A percentile compares a stretch with the other conserved stretches of the same genome.
Conservation (phyloP, 164 flowering plant genomes). For the Cinnamomum micranthum region DNA sequence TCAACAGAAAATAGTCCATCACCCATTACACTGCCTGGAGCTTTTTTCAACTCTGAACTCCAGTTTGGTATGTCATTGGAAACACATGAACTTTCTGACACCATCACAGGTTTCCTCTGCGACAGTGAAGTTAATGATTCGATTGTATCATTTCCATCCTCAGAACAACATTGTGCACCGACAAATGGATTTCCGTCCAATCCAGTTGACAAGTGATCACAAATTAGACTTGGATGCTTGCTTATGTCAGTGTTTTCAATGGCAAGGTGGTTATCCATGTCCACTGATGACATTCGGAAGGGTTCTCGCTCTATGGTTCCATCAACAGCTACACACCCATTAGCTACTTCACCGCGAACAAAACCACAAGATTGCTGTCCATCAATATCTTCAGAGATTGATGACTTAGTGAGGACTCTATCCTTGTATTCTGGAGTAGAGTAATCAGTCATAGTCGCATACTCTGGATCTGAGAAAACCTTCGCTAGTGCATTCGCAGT, state of each 20-base stretch:
- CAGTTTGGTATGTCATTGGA: constrained; percentile 10
- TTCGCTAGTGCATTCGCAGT: constrained; percentile 10
- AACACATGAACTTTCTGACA: constrained; percentile 4
- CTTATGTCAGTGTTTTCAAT: constrained; percentile 6
- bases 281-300: constrained; percentile 30
- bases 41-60: constrained; percentile 13
- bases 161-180: constrained; percentile 15
- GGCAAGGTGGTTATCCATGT: constrained; percentile 9
- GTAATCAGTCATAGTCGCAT: constrained; percentile 5
- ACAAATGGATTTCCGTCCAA: constrained; percentile 10
- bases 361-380: constrained; percentile 14
- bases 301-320: constrained; percentile 18
- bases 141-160: constrained; percentile 14
- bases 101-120: constrained; percentile 1
- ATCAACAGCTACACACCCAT: constrained; percentile 22
- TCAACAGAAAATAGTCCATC: constrained; percentile 18
- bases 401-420: background rate
- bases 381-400: constrained; percentile 17
- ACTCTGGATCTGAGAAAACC: constrained; percentile 13
- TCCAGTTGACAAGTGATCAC: constrained; percentile 12
- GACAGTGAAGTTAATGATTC: constrained; percentile 16
- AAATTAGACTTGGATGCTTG: constrained; percentile 12
- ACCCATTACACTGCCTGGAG: constrained; percentile 9
- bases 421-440: constrained; percentile 1
- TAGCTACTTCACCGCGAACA: constrained; percentile 17